Percentiles rank a stretch among this genome's conserved stretches.
Evolutionary conservation across 345 rosid genomes (phyloP).

Genomic region (Eucalyptus tenuipes): DNA sequence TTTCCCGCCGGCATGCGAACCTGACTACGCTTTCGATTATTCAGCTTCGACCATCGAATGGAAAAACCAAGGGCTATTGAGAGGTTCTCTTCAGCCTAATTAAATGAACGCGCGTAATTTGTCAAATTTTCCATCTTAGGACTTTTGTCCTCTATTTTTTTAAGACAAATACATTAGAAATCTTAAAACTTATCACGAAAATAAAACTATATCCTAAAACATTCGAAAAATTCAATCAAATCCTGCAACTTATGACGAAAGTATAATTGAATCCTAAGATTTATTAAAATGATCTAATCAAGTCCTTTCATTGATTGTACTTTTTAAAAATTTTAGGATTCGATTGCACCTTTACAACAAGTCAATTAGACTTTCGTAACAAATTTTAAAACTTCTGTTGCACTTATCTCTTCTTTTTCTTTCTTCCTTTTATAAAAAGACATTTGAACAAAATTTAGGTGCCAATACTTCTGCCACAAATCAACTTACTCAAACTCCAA

Average conservation of each 20-base stretch:
- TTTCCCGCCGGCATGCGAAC: neutral
- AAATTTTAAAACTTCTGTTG: fast-evolving
- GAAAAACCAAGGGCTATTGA: neutral
- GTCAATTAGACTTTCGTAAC: fast-evolving
- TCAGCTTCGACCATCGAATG: neutral
- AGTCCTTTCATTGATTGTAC: fast-evolving
- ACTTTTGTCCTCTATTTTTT: too few relatives aligned
- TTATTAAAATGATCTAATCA: too few relatives aligned
- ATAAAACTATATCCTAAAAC: too few relatives aligned
- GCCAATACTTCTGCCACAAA: fast-evolving
- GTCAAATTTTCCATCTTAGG: neutral
- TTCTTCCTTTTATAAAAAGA: neutral
- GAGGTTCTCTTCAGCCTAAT: too few relatives aligned
- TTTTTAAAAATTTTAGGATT: too few relatives aligned
- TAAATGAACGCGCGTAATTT: too few relatives aligned
- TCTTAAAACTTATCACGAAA: too few relatives aligned
- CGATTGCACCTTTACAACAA: fast-evolving
- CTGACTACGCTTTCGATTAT: fast-evolving
- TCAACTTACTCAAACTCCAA: neutral
- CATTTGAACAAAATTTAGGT: neutral
- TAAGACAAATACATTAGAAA: fast-evolving
- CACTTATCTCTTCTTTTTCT: fast-evolving
- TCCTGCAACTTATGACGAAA: fast-evolving
- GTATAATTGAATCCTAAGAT: fast-evolving
- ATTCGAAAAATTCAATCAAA: too few relatives aligned